Evolutionary conservation across 1,139 yeast species (phyloP).

Genomic region (Suhomyces choctaworum): DNA sequence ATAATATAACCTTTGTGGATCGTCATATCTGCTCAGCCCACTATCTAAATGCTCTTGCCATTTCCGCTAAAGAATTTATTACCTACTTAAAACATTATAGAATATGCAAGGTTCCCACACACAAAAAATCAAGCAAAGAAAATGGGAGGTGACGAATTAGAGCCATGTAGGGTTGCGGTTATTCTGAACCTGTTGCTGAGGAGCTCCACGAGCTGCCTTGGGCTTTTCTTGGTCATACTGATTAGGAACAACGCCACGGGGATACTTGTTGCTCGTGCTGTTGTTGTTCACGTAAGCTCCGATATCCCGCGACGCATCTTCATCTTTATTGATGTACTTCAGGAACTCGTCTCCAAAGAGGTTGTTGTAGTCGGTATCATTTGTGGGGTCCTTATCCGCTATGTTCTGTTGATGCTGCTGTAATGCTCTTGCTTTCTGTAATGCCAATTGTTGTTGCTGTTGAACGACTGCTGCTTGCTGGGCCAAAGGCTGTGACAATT

Average conservation of each 20-base stretch:
- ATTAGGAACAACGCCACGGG: conserved; percentile 6
- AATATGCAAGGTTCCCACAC: conserved; percentile 8
- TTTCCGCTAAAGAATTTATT: conserved; percentile 1
- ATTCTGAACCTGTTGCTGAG: conserved; percentile 14
- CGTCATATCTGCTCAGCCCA: no score
- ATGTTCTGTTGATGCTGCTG: conserved; percentile 10
- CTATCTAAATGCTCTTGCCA: no score
- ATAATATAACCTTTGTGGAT: no score
- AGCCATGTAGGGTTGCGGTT: conserved; percentile 14
- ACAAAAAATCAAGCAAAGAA: conserved; percentile 2
- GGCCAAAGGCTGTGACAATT: conserved; percentile 7
- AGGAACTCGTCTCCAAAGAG: conserved; percentile 9
- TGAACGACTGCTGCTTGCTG: conserved; percentile 7
- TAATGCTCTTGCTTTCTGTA: conserved; percentile 14
- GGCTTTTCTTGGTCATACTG: conserved; percentile 13
- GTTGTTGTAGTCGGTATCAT: conserved; percentile 3
- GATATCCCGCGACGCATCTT: conserved; percentile 3
- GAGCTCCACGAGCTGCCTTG: conserved; percentile 11
- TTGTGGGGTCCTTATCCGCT: conserved; percentile 6
- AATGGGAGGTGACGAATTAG: conserved; percentile 4
- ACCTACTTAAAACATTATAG: conserved; percentile 7
- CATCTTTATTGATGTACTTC: conserved; percentile 5
- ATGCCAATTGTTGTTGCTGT: conserved; percentile 13
- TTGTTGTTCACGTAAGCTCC: conserved; percentile 1
- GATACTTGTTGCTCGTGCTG: conserved; percentile 4